A percentile compares a stretch with the other conserved stretches of the same genome.
Evolutionary conservation across 345 rosid genomes (phyloP).

Genomic region (Excoecaria agallocha): DNA sequence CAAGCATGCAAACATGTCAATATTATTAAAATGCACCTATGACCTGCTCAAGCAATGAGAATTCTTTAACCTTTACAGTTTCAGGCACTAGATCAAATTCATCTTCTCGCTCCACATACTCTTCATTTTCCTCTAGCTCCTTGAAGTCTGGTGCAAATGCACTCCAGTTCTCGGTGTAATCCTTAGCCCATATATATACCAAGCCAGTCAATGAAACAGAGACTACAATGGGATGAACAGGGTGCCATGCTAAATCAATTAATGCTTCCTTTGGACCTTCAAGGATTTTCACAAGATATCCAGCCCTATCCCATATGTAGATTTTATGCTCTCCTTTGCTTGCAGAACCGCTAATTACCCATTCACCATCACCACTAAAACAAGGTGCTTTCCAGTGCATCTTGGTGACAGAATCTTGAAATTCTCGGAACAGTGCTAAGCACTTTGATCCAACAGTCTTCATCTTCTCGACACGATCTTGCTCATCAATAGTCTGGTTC

Average conservation of each 20-base stretch:
- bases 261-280: conserved; percentile 99
- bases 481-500: conserved; percentile 44
- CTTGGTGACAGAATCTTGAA: conserved; percentile 91
- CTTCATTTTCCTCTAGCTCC: conserved; percentile 99
- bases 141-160: conserved; percentile 99
- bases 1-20: conserved; percentile 26
- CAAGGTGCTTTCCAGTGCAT: conserved; percentile 99
- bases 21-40: conserved; percentile 9
- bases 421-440: conserved; percentile 77
- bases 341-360: conserved; percentile 98
- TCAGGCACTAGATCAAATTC: conserved; percentile 91
- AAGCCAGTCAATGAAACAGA: conserved; percentile 91
- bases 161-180: conserved; percentile 98
- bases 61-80: conserved; percentile 70
- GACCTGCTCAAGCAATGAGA: background rate
- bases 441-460: conserved; percentile 78
- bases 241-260: conserved; percentile 99
- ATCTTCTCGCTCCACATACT: conserved; percentile 95
- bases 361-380: conserved; percentile 98
- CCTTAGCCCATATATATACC: conserved; percentile 99
- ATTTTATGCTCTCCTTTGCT: conserved; percentile 99
- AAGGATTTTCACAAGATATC: conserved; percentile 94
- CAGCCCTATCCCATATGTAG: conserved; percentile 97
- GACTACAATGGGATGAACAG: conserved; percentile 88
- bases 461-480: conserved; percentile 63